Evolutionary conservation across 2,329 filamentous ascomycete genomes (phyloP).

Genomic region (Trichoderma pleuroti): DNA sequence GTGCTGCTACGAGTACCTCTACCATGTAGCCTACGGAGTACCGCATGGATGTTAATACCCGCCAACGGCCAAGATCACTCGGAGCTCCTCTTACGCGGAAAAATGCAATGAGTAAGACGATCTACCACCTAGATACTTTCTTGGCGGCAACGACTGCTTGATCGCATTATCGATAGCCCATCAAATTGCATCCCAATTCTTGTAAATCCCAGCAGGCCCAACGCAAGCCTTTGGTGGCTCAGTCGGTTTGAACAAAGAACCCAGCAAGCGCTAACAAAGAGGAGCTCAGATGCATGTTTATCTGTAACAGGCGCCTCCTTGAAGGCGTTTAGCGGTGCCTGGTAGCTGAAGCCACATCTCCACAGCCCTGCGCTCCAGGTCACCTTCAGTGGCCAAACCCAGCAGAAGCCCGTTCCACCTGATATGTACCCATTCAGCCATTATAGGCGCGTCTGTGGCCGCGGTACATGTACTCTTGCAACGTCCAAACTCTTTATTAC

Average conservation of each 20-base stretch:
- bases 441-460: constrained; percentile 18
- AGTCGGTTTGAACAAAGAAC: background rate
- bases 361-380: background rate
- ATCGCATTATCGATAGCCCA: background rate
- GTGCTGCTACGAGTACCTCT: no score
- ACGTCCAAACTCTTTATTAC: constrained; percentile 11
- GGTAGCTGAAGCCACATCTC: background rate
- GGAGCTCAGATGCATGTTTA: background rate
- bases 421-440: background rate
- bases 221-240: background rate
- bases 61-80: background rate
- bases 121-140: background rate
- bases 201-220: background rate
- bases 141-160: background rate
- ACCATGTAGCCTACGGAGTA: background rate
- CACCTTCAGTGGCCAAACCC: background rate
- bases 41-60: background rate
- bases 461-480: constrained; percentile 5
- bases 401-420: background rate
- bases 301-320: background rate
- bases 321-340: background rate
- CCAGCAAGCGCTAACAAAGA: background rate
- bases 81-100: background rate
- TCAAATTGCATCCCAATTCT: background rate
- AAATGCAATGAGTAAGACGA: background rate